Evolutionary conservation across 352 stramenopile genomes (phyloP).

Genomic region (Peronospora farinosa): DNA sequence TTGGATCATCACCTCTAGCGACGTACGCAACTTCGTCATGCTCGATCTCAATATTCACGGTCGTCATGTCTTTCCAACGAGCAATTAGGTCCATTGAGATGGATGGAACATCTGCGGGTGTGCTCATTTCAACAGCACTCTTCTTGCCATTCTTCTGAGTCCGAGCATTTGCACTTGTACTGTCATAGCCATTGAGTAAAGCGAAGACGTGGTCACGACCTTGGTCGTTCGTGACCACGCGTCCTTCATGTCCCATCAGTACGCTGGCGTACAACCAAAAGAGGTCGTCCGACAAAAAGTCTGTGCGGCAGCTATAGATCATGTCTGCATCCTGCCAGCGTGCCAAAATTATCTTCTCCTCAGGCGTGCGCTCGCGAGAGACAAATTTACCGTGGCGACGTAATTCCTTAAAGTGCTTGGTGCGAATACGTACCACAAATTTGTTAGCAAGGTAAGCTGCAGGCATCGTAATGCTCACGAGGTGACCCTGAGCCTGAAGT

Average conservation of each 20-base stretch:
- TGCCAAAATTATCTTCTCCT: constrained; percentile 56
- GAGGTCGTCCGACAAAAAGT: constrained; percentile 91
- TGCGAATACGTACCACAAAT: constrained; percentile 57
- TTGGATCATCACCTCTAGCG: constrained; percentile 7
- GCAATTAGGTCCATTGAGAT: constrained; percentile 70
- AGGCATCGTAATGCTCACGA: constrained; percentile 76
- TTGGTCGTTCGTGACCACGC: constrained; percentile 96
- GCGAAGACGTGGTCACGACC: constrained; percentile 92
- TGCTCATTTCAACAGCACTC: constrained; percentile 2
- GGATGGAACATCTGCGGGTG: constrained; percentile 8
- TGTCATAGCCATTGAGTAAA: constrained; percentile 42
- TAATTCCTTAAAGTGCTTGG: constrained; percentile 39
- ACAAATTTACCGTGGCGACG: constrained; percentile 44
- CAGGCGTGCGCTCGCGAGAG: constrained; percentile 38
- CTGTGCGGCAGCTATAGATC: constrained; percentile 88
- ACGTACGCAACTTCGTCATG: constrained; percentile 38
- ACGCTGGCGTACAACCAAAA: constrained; percentile 96
- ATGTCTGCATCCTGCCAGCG: constrained; percentile 67
- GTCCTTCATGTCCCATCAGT: constrained; percentile 44
- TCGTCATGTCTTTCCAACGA: constrained; percentile 59
- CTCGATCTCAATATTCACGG: constrained; percentile 72
- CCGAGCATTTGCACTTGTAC: constrained; percentile 8
- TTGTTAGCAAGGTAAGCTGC: constrained; percentile 55
- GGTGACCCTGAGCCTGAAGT: constrained; percentile 70
- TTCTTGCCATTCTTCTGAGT: constrained; percentile 21